phyloP scores from a whole-genome alignment of 495 filamentous ascomycete species.

The Penicillium bovifimosum region DNA sequence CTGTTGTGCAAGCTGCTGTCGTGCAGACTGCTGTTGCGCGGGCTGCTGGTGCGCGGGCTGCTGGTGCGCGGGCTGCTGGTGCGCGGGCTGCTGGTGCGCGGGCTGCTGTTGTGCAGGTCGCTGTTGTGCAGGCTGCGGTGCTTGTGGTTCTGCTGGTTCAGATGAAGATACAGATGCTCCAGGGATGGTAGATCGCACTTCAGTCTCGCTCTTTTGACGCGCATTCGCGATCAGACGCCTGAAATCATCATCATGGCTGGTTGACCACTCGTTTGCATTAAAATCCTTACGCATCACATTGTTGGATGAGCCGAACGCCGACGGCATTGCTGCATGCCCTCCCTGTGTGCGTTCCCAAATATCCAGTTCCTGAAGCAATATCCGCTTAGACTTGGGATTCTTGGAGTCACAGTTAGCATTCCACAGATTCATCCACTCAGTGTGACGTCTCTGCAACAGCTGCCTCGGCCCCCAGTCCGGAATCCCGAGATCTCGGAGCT shows the following conservation, averaged over 20 bases:
- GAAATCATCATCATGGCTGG: slow-evolving; percentile 67
- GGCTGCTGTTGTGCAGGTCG: not conserved
- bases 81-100: not conserved
- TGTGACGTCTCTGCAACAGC: slow-evolving; percentile 72
- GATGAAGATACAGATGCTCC: slow-evolving; percentile 7
- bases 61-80: not conserved
- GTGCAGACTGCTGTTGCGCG: not conserved
- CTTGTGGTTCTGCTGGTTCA: not conserved
- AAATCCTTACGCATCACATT: slow-evolving; percentile 75
- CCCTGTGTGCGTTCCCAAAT: slow-evolving; percentile 77
- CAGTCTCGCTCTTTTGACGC: slow-evolving; percentile 35
- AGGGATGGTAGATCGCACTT: slow-evolving; percentile 29
- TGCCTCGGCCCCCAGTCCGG: slow-evolving; percentile 58
- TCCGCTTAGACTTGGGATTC: slow-evolving; percentile 59
- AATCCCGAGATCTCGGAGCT: slow-evolving; percentile 78
- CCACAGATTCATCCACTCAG: slow-evolving; percentile 92
- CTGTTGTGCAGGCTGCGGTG: not conserved
- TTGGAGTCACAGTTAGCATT: slow-evolving; percentile 92
- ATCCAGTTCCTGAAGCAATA: slow-evolving; percentile 72
- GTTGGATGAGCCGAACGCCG: slow-evolving; percentile 22
- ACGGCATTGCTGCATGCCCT: slow-evolving; percentile 21
- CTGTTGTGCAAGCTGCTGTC: not conserved
- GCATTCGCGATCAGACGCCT: slow-evolving; percentile 70
- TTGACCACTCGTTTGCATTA: slow-evolving; percentile 70
- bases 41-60: not conserved